Base-by-base conservation (phyloP, 352 stramenopile genomes). In the Pythium apleroticum region DNA sequence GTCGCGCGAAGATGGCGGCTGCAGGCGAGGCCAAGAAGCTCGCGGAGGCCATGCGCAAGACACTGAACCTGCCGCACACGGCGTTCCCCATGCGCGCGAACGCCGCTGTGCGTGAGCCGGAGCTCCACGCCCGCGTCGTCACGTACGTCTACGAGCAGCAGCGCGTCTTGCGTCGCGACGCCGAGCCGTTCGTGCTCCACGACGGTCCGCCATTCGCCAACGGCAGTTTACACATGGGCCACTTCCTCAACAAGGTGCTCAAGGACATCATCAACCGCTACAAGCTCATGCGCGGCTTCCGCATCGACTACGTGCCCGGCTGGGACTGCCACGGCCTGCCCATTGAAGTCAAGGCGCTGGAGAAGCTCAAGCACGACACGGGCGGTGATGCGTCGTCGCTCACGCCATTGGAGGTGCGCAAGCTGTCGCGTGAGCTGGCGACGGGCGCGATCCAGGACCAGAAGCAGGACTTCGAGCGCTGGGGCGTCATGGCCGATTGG, bases 311-410 rank as follows among this genome's bases (percentile, higher is more conserved):
- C 76, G 83, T 99, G 27, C 97, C 97, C 1, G 97, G 98, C 45
- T 99, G 97, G 98, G 98, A 99, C 85, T 99, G 97, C 77, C 98
- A 99, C 72, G 98, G 97, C 15, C 78, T 99, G 49, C 98, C 98
- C 24, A 99, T 99, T 66, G 97, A 99, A 80, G 86, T 99, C 68
- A 99, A 99, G 77, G 97, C 98, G 14, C 72, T 99, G 19, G 90
- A 98, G 66, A 84, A 75, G 46, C 90, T 99, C 72, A 96, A 97
- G 68, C 37, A 15, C 14, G 69, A 50, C 20, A n/a, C 79, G 0
- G 66, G 76, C 31, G 60, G 60, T 10, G 61, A 70, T 25, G 65
- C 56, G 9, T 50, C 61, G 19, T 45, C 69, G 31, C 72, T 98
- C 24, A 95, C 88, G 31, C 93, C 94, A n/a, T 76, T 96, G n/a